These are phyloP conservation scores for Salvia splendens DNA, from an alignment of 257 asterid species.

Conservation along the genomic window DNA sequence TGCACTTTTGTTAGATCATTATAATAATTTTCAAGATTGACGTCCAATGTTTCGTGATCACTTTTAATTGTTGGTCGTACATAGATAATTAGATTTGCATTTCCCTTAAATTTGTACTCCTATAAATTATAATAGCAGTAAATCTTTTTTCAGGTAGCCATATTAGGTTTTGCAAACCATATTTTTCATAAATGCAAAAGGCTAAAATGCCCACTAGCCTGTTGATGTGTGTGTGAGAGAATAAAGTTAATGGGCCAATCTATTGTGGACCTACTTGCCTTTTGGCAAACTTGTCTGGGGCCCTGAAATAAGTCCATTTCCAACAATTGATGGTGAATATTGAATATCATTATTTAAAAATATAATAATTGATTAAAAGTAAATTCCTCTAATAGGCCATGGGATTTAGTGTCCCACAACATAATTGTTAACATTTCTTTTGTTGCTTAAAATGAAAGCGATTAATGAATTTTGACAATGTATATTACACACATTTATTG, in stretches of 20 bases:
- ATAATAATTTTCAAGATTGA: neutral
- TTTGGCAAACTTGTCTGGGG: constrained; percentile 20
- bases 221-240: constrained; percentile 1
- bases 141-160: no score
- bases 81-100: no score
- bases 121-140: no score
- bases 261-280: constrained; percentile 30
- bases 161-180: constrained; percentile 12
- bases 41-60: constrained; percentile 2
- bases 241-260: constrained; percentile 29
- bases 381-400: constrained; percentile 11
- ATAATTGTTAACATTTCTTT: constrained; percentile 28
- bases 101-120: no score
- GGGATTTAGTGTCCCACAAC: neutral
- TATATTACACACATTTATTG: neutral
- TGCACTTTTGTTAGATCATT: neutral
- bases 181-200: constrained; percentile 19
- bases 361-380: constrained; percentile 26
- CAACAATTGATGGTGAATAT: constrained; percentile 21
- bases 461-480: neutral
- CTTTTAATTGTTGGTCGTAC: neutral
- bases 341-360: constrained; percentile 1
- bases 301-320: constrained; percentile 19
- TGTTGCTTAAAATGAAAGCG: neutral
- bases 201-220: neutral